Conservation (phyloP, 2,329 filamentous ascomycete species). For the Mariannaea sp. region DNA sequence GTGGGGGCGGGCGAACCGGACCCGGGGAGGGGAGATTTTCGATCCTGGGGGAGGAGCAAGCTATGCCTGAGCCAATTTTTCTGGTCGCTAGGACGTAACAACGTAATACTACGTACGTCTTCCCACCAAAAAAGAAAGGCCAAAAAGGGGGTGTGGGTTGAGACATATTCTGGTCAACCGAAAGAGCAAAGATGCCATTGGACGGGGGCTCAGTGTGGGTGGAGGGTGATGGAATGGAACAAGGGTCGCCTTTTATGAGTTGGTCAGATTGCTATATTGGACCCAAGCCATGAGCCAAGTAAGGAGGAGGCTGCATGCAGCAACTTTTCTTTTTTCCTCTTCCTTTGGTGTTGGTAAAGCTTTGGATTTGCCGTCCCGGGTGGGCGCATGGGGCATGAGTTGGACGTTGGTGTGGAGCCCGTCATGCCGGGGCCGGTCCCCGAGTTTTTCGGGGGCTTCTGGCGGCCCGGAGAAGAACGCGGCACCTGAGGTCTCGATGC, state of each 20-base stretch:
- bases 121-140: too few relatives aligned
- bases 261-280: background rate
- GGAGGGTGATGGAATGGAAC: conserved; percentile 13
- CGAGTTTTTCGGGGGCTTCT: conserved; percentile 22
- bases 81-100: too few relatives aligned
- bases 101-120: too few relatives aligned
- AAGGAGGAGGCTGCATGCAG: background rate
- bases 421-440: conserved; percentile 26
- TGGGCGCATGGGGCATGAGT: conserved; percentile 15
- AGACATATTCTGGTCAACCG: conserved; percentile 33
- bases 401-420: conserved; percentile 17
- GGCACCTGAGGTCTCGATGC: conserved; percentile 11
- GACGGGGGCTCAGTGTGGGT: conserved; percentile 14
- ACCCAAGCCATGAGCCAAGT: background rate
- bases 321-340: too few relatives aligned
- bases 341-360: conserved; percentile 8
- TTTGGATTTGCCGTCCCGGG: conserved; percentile 3
- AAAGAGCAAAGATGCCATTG: conserved; percentile 24
- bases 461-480: conserved; percentile 23
- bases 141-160: conserved; percentile 23
- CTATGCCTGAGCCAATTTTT: conserved; percentile 19
- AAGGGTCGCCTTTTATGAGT: conserved; percentile 12
- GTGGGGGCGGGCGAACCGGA: conserved; percentile 6
- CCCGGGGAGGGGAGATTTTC: conserved; percentile 10
- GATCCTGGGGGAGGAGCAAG: conserved; percentile 11